Percentiles rank a stretch among this genome's conserved stretches.
phyloP scores from a whole-genome alignment of 1,284 basidiomycete genomes.

The Marasmius sp. region DNA sequence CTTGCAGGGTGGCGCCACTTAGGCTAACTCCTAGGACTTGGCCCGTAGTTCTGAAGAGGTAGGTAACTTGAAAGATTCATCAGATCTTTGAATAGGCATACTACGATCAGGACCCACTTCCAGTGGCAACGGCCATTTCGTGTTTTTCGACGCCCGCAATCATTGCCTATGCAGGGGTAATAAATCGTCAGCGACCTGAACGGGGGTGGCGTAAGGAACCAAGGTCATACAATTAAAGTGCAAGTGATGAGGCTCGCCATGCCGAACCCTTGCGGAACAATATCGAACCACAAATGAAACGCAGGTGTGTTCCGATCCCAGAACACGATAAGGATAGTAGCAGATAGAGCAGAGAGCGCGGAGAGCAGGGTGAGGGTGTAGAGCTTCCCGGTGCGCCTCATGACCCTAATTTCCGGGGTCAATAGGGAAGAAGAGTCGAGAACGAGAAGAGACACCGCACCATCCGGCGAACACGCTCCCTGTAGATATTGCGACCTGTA shows the following conservation, averaged over 20 bases:
- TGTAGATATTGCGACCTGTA: constrained; percentile 69
- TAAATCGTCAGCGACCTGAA: constrained; percentile 4
- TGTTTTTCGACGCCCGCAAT: constrained; percentile 79
- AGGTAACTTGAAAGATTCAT: constrained; percentile 62
- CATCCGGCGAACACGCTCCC: constrained; percentile 87
- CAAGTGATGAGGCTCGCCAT: constrained; percentile 82
- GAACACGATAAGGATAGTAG: constrained; percentile 54
- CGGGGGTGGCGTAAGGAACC: constrained; percentile 5
- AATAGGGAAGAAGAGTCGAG: not conserved
- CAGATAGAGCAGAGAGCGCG: constrained; percentile 50
- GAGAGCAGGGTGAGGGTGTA: constrained; percentile 71
- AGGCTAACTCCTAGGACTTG: constrained; percentile 89
- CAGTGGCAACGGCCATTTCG: constrained; percentile 85
- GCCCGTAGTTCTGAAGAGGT: constrained; percentile 87
- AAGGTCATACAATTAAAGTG: constrained; percentile 67
- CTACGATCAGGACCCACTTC: constrained; percentile 57
- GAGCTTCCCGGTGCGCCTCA: constrained; percentile 81
- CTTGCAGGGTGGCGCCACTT: constrained; percentile 79
- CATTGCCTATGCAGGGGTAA: constrained; percentile 60
- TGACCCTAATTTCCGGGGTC: constrained; percentile 53
- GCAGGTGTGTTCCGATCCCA: constrained; percentile 66
- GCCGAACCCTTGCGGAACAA: constrained; percentile 80
- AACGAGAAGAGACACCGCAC: constrained; percentile 38
- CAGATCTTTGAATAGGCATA: constrained; percentile 3
- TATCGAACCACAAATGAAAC: constrained; percentile 74